Conservation (phyloP, 2,329 filamentous ascomycete species). For the Alternaria metachromatica region DNA sequence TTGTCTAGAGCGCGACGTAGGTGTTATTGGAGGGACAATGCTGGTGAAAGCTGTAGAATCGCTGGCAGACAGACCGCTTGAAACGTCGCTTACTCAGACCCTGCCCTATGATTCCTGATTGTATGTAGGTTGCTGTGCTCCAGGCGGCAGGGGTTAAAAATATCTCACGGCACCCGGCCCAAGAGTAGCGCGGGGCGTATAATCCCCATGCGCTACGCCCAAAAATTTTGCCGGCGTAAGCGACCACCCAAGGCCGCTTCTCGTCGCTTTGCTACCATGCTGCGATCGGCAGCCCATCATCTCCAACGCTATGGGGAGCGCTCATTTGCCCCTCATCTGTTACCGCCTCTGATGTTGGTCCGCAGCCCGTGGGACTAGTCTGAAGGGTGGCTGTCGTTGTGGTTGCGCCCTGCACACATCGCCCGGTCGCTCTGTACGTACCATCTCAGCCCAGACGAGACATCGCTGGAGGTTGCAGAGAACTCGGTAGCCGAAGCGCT, state of each 20-base stretch:
- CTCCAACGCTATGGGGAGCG: constrained; percentile 32
- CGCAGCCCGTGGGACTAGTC: constrained; percentile 19
- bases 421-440: background rate
- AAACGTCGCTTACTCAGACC: constrained; percentile 17
- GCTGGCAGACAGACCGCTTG: constrained; percentile 1
- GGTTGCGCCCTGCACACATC: constrained; percentile 1
- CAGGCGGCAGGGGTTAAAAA: constrained; percentile 6
- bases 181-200: constrained; percentile 18
- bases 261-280: constrained; percentile 22
- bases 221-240: constrained; percentile 19
- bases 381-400: constrained; percentile 14
- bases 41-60: background rate
- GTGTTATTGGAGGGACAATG: constrained; percentile 2
- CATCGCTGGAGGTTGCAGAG: constrained; percentile 17
- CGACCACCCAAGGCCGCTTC: constrained; percentile 18
- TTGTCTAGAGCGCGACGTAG: background rate
- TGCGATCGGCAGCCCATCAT: constrained; percentile 36
- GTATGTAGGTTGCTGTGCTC: constrained; percentile 1
- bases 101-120: background rate
- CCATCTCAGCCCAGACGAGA: background rate
- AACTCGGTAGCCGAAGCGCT: constrained; percentile 21
- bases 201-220: constrained; percentile 7
- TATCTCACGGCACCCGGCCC: constrained; percentile 12
- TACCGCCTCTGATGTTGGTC: constrained; percentile 39
- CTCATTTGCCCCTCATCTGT: constrained; percentile 27